Evolutionary conservation across 225 moss, liverwort and hornwort genomes (phyloP).

Genomic region (Anthoceros angustus): DNA sequence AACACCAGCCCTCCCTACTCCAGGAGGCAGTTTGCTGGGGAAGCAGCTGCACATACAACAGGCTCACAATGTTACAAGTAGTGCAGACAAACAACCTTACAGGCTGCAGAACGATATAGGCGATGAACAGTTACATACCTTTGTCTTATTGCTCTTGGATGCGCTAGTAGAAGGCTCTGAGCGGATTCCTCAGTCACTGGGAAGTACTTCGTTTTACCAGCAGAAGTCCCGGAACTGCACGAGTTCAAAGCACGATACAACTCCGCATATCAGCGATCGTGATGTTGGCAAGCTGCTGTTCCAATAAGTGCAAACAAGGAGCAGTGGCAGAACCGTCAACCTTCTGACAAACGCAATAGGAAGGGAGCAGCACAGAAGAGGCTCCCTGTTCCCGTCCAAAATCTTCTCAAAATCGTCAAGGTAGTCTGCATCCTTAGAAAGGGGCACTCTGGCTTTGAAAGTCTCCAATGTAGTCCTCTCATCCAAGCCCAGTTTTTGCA

Average conservation of each 20-base stretch:
- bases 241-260: background rate
- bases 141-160: background rate
- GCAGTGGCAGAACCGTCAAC: background rate
- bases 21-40: background rate
- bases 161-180: background rate
- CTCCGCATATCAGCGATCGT: background rate
- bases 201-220: background rate
- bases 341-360: background rate
- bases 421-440: background rate
- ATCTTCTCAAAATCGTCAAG: background rate
- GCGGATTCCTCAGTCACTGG: background rate
- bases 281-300: background rate
- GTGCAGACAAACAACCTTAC: background rate
- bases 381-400: background rate
- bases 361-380: background rate
- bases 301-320: too few species aligned
- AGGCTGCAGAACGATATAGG: background rate
- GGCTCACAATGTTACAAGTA: background rate
- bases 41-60: background rate
- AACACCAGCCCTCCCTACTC: background rate
- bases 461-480: background rate
- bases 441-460: conserved; percentile 1
- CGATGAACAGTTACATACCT: too few species aligned
- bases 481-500: background rate
- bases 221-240: background rate